Evolutionary conservation across 192 early-diverging fungal species (phyloP).

Genomic region (Cetraspora pellucida): DNA sequence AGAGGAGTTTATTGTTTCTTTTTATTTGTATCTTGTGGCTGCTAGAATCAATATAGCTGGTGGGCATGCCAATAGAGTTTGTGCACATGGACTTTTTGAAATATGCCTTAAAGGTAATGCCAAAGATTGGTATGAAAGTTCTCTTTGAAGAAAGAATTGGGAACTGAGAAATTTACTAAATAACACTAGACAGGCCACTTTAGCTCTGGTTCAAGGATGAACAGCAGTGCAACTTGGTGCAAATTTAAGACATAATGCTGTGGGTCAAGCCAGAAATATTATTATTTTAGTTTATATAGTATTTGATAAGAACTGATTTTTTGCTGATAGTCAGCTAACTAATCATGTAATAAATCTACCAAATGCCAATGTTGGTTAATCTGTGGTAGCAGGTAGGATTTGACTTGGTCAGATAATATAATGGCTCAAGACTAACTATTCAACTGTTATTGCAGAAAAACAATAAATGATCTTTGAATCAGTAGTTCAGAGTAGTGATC

Average conservation of each 20-base stretch:
- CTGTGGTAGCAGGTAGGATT: not conserved
- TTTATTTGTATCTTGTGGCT: not conserved
- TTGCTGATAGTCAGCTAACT: not conserved
- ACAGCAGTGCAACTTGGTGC: not conserved
- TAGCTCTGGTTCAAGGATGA: not conserved
- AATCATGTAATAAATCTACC: not conserved
- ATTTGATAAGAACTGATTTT: conserved; percentile 5
- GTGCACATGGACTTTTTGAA: conserved; percentile 14
- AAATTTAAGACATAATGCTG: not conserved
- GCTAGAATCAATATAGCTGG: not conserved
- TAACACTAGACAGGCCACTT: not conserved
- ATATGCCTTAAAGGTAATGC: not conserved
- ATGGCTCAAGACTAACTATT: conserved; percentile 4
- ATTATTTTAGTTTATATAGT: not conserved
- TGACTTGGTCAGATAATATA: conserved; percentile 5
- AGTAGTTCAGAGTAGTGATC: not conserved
- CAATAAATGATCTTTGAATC: not conserved
- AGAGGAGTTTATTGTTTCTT: not conserved
- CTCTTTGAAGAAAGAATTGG: not conserved
- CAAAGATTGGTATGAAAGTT: conserved; percentile 19
- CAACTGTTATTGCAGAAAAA: not conserved
- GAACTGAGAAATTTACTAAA: conserved; percentile 7
- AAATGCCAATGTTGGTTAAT: conserved; percentile 5
- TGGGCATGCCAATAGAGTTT: not conserved
- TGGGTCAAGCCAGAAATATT: not conserved